A percentile compares a stretch with the other conserved stretches of the same genome.
phyloP scores from a whole-genome alignment of 1,139 yeast genomes.

The Diutina pseudorugosa region DNA sequence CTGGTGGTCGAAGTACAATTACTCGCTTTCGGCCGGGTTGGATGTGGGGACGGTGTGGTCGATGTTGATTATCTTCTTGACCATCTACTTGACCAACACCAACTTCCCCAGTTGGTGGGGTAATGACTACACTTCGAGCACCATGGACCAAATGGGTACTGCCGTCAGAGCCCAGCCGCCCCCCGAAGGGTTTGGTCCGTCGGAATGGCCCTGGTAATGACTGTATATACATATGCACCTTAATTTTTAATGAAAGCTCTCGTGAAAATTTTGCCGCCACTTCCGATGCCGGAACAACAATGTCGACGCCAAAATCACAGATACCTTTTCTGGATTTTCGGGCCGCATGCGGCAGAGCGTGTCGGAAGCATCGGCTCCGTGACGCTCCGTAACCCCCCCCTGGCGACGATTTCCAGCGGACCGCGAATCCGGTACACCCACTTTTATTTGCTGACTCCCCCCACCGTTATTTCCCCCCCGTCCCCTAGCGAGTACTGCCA shows the following conservation, averaged over 20 bases:
- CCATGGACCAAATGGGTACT: constrained; percentile 6
- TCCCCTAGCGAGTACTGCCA: neutral
- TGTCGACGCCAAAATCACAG: neutral
- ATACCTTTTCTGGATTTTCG: neutral
- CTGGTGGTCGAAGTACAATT: constrained; percentile 28
- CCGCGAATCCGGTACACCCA: neutral
- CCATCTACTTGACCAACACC: constrained; percentile 16
- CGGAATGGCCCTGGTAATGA: constrained; percentile 11
- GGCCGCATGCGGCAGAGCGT: neutral
- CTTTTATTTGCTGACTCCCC: neutral
- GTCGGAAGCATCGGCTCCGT: neutral
- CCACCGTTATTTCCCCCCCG: neutral
- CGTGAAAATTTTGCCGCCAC: neutral
- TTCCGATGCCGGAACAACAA: neutral
- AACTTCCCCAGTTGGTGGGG: constrained; percentile 17
- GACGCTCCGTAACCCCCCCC: neutral
- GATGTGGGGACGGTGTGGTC: constrained; percentile 35
- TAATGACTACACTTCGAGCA: constrained; percentile 9
- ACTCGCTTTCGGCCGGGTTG: constrained; percentile 11
- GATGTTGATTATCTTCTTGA: constrained; percentile 10
- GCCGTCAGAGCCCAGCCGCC: constrained; percentile 7
- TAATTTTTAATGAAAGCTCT: neutral
- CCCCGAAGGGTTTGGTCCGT: constrained; percentile 12
- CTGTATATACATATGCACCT: neutral
- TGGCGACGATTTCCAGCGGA: neutral